phyloP scores from a whole-genome alignment of 2,329 filamentous ascomycete genomes.

The Exutisphaerella laricina region DNA sequence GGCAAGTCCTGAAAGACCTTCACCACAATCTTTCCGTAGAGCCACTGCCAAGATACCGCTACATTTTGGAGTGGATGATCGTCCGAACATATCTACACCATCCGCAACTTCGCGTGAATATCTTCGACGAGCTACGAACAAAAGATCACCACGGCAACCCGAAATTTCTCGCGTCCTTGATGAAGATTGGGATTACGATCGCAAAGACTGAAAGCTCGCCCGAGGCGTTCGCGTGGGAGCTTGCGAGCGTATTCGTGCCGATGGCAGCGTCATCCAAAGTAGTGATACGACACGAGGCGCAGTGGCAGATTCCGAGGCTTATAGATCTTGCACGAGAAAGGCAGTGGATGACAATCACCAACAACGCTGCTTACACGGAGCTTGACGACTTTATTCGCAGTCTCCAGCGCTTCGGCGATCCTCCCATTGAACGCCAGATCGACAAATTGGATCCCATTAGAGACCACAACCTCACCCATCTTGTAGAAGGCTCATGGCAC shows the following conservation, averaged over 20 bases:
- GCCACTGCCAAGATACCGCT: constrained; percentile 44
- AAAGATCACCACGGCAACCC: constrained; percentile 45
- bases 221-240: constrained; percentile 35
- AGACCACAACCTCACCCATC: constrained; percentile 40
- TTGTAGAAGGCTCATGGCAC: constrained; percentile 44
- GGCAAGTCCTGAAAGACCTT: constrained; percentile 35
- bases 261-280: constrained; percentile 47
- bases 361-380: constrained; percentile 38
- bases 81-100: constrained; percentile 38
- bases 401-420: constrained; percentile 40
- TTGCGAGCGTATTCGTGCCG: constrained; percentile 40
- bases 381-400: constrained; percentile 42
- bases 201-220: constrained; percentile 35
- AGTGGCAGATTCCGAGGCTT: constrained; percentile 43
- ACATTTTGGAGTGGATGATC: constrained; percentile 46
- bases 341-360: constrained; percentile 34
- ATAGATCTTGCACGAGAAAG: constrained; percentile 37
- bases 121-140: constrained; percentile 35
- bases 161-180: constrained; percentile 43
- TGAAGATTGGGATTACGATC: constrained; percentile 43
- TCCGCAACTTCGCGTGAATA: constrained; percentile 28
- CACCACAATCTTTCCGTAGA: constrained; percentile 41
- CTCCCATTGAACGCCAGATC: constrained; percentile 35
- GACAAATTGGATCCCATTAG: constrained; percentile 39
- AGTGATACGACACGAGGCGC: constrained; percentile 49